Evolutionary conservation across 169 alveolate genomes (phyloP).

Genomic region (Cystoisospora suis): DNA sequence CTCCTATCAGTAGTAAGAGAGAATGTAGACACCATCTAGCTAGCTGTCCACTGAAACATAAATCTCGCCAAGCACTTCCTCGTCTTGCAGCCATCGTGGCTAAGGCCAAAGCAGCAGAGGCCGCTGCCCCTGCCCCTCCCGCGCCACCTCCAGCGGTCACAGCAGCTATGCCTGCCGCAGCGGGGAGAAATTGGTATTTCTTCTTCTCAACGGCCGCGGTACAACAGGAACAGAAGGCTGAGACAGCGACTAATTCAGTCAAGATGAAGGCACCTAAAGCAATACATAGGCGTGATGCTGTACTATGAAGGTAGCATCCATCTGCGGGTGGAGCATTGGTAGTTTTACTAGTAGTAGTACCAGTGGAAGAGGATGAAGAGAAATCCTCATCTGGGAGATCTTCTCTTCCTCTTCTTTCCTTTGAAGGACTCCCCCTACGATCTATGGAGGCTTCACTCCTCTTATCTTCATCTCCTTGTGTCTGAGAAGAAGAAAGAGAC

Average conservation of each 20-base stretch:
- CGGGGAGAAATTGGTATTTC: constrained; percentile 42
- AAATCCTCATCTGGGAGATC: too few species aligned
- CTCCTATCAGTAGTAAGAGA: constrained; percentile 50
- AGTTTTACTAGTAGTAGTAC: neutral
- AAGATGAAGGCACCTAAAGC: constrained; percentile 44
- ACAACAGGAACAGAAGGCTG: constrained; percentile 52
- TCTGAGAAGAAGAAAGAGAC: too few species aligned
- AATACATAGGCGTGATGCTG: constrained; percentile 48
- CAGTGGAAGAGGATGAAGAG: neutral
- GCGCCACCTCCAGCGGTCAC: constrained; percentile 60
- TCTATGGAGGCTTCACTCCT: too few species aligned
- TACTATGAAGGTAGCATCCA: constrained; percentile 55
- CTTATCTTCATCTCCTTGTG: too few species aligned
- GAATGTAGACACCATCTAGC: constrained; percentile 42
- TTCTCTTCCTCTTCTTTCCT: too few species aligned
- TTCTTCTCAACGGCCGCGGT: constrained; percentile 47
- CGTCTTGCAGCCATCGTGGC: constrained; percentile 34
- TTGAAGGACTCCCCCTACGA: neutral
- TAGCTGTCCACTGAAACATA: constrained; percentile 48
- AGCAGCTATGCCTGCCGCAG: constrained; percentile 40
- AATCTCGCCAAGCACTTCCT: constrained; percentile 54
- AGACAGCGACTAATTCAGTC: constrained; percentile 42
- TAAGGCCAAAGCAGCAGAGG: constrained; percentile 44
- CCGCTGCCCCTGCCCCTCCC: constrained; percentile 57
- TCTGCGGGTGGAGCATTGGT: neutral